Evolutionary conservation across 192 early-diverging fungal species (phyloP).

Genomic region (Podila clonocystis): DNA sequence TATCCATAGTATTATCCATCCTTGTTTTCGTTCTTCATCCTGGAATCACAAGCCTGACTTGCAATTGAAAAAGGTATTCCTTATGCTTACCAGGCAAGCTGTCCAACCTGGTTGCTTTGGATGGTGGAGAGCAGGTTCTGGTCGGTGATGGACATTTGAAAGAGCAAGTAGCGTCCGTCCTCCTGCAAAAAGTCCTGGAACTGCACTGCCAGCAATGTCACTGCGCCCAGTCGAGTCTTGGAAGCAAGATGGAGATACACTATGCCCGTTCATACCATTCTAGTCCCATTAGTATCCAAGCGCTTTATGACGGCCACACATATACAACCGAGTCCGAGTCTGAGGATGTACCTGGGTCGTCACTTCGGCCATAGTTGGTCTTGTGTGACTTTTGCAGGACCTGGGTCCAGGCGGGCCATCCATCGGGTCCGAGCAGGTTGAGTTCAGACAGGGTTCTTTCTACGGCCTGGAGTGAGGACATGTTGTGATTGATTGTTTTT

Average conservation of each 20-base stretch:
- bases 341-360: slow-evolving; percentile 32
- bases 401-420: slow-evolving; percentile 49
- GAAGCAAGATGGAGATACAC: slow-evolving; percentile 46
- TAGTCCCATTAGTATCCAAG: too few species aligned
- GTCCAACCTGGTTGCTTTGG: slow-evolving; percentile 70
- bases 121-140: slow-evolving; percentile 75
- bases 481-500: background rate
- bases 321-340: background rate
- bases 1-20: background rate
- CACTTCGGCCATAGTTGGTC: slow-evolving; percentile 45
- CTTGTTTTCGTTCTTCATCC: background rate
- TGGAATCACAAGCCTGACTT: too few species aligned
- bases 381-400: slow-evolving; percentile 38
- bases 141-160: slow-evolving; percentile 75
- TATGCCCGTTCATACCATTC: background rate
- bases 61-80: background rate
- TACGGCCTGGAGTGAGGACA: slow-evolving; percentile 37
- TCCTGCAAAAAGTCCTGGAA: slow-evolving; percentile 75
- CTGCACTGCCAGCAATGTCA: slow-evolving; percentile 65
- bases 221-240: slow-evolving; percentile 56
- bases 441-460: slow-evolving; percentile 39
- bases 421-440: slow-evolving; percentile 45
- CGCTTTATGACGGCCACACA: too few species aligned
- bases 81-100: slow-evolving; percentile 68
- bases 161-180: slow-evolving; percentile 69